Evolutionary conservation across 2,329 filamentous ascomycete genomes (phyloP), one percentile per base, ranked within the genome.

Genomic region (Scolecobasidium constrictum): DNA sequence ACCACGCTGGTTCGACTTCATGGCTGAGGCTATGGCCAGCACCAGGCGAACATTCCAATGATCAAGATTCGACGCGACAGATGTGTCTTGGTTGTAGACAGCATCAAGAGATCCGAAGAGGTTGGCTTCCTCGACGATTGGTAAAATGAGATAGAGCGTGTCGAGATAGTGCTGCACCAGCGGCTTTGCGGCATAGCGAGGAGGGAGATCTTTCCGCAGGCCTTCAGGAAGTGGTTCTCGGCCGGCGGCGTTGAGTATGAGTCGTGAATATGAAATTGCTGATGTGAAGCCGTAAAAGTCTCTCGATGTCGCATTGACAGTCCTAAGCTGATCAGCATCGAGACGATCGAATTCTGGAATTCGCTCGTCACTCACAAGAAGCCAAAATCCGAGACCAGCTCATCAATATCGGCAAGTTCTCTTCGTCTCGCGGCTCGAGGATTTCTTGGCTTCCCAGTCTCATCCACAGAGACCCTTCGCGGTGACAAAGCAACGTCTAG

Each of bases 361-460:
- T 9, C 9, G 15, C 9, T 9, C 9, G n/a, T n/a, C 5, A 40
- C 81, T 62, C 59, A 93, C 79, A 95, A 66, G 55, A 86, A 90
- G 42, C 88, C 88, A 68, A 96, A 94, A 55, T 94, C 88, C 1
- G 88, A 93, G 17, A 95, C 85, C 3, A 96, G 68, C 42, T 92
- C 82, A 62, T 95, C 90, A 42, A 95, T 86, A 58, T 94, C 86
- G 0, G 81, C 83, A 36, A 84, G 83, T 59, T 95, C 90, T 49
- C 71, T 75, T 17, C 68, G 63, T 44, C 71, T 65, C 16, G 67
- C 65, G 7, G 67, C 60, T 31, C 60, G 61, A 47, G 58, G 60
- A 49, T 52, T 61, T 43, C 56, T 53, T 13, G 55, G 55, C 43
- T 49, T 58, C 34, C 37, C 41, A 11, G 47, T 38, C 3, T 53